Evolutionary conservation across 805 yeast genomes (phyloP).

Genomic region (Saccharomycopsis sp.): DNA sequence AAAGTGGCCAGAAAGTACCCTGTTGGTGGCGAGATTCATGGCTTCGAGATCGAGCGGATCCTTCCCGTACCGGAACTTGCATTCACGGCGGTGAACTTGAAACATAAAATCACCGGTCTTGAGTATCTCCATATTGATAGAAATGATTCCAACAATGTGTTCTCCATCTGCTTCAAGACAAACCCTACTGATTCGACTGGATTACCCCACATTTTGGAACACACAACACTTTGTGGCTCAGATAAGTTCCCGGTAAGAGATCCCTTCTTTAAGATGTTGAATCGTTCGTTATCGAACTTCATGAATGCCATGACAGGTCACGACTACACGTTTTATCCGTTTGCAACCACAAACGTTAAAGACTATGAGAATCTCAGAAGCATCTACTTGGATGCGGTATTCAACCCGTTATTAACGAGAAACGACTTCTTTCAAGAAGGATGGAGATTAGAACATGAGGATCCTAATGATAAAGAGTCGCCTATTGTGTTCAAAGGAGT

Average conservation of each 20-base stretch:
- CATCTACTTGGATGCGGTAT: conserved; percentile 82
- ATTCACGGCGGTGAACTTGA: conserved; percentile 66
- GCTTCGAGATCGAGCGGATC: conserved; percentile 60
- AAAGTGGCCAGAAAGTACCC: conserved; percentile 48
- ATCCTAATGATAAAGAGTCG: conserved; percentile 46
- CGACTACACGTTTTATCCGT: conserved; percentile 93
- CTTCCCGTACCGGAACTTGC: conserved; percentile 76
- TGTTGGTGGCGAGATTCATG: conserved; percentile 55
- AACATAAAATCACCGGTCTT: conserved; percentile 65
- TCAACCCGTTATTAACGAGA: conserved; percentile 68
- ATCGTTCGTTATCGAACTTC: conserved; percentile 87
- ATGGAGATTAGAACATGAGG: conserved; percentile 85
- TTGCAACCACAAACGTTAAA: conserved; percentile 81
- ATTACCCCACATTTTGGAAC: conserved; percentile 93
- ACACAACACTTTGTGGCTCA: conserved; percentile 94
- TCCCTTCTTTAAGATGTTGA: conserved; percentile 96
- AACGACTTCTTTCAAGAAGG: conserved; percentile 94
- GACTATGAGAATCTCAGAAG: conserved; percentile 81
- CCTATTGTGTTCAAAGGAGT: conserved; percentile 86
- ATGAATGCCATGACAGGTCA: conserved; percentile 99
- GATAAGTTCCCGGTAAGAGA: conserved; percentile 87
- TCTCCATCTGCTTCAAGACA: conserved; percentile 84
- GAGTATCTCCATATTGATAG: conserved; percentile 81
- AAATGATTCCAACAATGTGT: conserved; percentile 79
- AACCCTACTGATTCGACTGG: conserved; percentile 95